These are phyloP conservation scores for Entophlyctis luteolus DNA, from an alignment of 192 early-diverging fungal genomes.

Conservation along the genomic window DNA sequence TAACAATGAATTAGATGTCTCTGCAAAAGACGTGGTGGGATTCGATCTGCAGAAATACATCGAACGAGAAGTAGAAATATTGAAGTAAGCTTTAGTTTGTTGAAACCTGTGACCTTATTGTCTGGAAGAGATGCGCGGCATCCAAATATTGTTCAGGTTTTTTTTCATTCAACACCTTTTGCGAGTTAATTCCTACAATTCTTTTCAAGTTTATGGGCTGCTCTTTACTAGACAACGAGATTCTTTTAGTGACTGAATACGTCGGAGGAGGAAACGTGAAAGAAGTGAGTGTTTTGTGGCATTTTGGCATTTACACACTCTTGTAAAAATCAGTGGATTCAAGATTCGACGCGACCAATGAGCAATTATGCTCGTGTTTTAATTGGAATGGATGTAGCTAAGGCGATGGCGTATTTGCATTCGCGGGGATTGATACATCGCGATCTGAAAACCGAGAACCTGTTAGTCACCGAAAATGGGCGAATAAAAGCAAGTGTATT, in stretches of 20 bases:
- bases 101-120: too few relatives aligned
- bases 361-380: conserved; percentile 29
- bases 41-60: conserved; percentile 44
- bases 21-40: conserved; percentile 23
- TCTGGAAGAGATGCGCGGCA: conserved; percentile 35
- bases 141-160: conserved; percentile 44
- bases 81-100: conserved; percentile 24
- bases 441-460: conserved; percentile 43
- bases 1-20: not conserved
- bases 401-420: conserved; percentile 45
- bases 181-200: not conserved
- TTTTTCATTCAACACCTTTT: not conserved
- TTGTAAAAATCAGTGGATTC: conserved; percentile 28
- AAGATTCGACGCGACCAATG: conserved; percentile 17
- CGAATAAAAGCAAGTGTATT: conserved; percentile 32
- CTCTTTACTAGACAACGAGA: conserved; percentile 30
- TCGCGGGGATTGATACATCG: conserved; percentile 42
- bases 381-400: conserved; percentile 42
- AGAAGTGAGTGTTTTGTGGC: conserved; percentile 14
- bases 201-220: conserved; percentile 43
- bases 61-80: conserved; percentile 41
- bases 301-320: not conserved
- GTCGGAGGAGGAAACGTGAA: conserved; percentile 45
- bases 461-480: conserved; percentile 43
- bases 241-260: conserved; percentile 44